Evolutionary conservation across 2,329 filamentous ascomycete genomes (phyloP), one percentile per base, ranked within the genome.

Genomic region (Aspergillus quadricinctus): DNA sequence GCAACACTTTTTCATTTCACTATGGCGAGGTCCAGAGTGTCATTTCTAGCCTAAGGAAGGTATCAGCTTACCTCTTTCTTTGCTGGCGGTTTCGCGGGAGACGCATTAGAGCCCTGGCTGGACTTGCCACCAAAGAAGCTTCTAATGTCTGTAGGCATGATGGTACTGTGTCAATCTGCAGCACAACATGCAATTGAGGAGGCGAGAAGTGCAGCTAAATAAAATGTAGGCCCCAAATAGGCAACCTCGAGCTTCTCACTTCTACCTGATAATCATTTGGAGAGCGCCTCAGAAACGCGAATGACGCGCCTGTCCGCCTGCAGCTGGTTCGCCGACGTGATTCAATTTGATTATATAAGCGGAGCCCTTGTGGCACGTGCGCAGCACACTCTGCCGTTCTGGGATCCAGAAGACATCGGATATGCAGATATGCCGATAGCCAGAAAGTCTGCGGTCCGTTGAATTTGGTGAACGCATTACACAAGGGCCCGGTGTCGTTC

Each of bases 101-200:
- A 74, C 57, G 82, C 80, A 49, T 80, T 75, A 17, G 82, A 77
- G 48, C 81, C 77, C 64, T 82, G 79, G 61, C 83, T 81, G 52
- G 85, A 84, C 73, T 92, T 92, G 59, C 88, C 85, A 54, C 88
- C 86, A 78, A 97, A 97, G 76, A 97, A 97, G 66, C 82, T 91
- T 69, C 92, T 84, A 68, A 97, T 97, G 75, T 97, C 93, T 61
- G 81, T 70, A 53, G 92, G 85, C 92, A 96, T 96, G 60, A 50
- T 68, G 51, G 46, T 17, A 52, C 4, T 50, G 54, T 49, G 43
- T 29, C 27, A 40, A 43, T 25, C 29, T 27, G 6, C 25, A 54
- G 31, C 57, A 60, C 56, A 43, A n/a, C 46, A 40, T 40, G 25
- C 29, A 37, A 50, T 10, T 21, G 46, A 49, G 21, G 31, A 54